These are phyloP conservation scores for Wickerhamiella dianesei DNA, from an alignment of 805 yeast species.

Conservation along the genomic window DNA sequence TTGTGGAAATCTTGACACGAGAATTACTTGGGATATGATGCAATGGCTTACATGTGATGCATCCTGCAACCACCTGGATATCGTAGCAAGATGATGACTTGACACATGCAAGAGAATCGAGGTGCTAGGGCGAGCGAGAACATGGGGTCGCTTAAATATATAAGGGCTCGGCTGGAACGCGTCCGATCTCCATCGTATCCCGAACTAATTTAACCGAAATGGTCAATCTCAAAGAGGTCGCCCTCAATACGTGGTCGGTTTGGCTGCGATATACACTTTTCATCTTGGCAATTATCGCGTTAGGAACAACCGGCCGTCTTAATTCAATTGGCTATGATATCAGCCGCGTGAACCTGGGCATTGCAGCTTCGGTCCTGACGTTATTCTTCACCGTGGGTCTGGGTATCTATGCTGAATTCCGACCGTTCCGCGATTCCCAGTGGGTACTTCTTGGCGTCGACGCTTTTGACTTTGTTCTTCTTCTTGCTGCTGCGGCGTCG, in stretches of 20 bases:
- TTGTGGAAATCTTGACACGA: too few species aligned
- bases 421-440: conserved; percentile 2
- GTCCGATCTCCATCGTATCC: too few species aligned
- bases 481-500: conserved; percentile 11
- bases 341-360: conserved; percentile 13
- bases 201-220: neutral
- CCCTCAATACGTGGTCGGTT: neutral
- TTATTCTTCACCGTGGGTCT: conserved; percentile 10
- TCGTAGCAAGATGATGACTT: too few species aligned
- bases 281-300: conserved; percentile 55
- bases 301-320: conserved; percentile 56
- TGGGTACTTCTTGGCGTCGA: conserved; percentile 7
- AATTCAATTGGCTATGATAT: conserved; percentile 6
- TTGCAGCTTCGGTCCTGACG: conserved; percentile 11
- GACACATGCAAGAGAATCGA: too few species aligned
- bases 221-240: neutral
- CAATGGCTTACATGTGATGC: too few species aligned
- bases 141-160: too few species aligned
- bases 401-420: conserved; percentile 4
- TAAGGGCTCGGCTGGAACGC: too few species aligned
- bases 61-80: too few species aligned
- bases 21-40: too few species aligned
- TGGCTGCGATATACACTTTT: conserved; percentile 57
- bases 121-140: too few species aligned
- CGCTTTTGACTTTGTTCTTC: conserved; percentile 12